These are phyloP conservation scores for Polyporus arcularius DNA, from an alignment of 768 basidiomycete species.

Conservation along the genomic window DNA sequence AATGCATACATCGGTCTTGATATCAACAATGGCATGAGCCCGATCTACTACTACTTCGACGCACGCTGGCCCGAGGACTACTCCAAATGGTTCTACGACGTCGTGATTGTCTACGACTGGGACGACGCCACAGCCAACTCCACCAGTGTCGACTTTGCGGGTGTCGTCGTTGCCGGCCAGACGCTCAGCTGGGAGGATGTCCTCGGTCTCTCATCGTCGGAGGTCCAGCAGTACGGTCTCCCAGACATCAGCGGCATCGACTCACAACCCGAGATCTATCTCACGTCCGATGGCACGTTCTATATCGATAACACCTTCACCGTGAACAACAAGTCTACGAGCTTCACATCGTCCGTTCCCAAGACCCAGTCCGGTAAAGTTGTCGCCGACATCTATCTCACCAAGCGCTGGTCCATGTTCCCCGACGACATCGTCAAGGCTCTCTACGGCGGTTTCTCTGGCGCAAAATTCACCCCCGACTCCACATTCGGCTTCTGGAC, in stretches of 20 bases:
- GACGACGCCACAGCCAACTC: not conserved
- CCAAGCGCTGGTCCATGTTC: conserved; percentile 7
- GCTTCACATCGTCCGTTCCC: conserved; percentile 1
- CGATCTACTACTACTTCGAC: conserved; percentile 14
- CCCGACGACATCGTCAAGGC: conserved; percentile 10
- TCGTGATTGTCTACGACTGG: conserved; percentile 16
- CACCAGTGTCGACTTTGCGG: conserved; percentile 9
- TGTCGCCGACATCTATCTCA: conserved; percentile 4
- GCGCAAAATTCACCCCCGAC: conserved; percentile 5
- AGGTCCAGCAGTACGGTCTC: conserved; percentile 6
- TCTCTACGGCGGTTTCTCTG: conserved; percentile 9
- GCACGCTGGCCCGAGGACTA: conserved; percentile 2
- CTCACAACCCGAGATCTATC: conserved; percentile 2
- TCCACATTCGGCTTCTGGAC: conserved; percentile 13
- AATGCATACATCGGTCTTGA: conserved; percentile 8
- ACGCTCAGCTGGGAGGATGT: conserved; percentile 13
- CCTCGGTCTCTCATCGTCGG: conserved; percentile 4
- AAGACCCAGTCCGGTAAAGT: conserved; percentile 1
- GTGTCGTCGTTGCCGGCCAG: conserved; percentile 8
- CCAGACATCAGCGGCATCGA: conserved; percentile 12
- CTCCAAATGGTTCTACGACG: conserved; percentile 17
- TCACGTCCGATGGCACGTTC: conserved; percentile 10
- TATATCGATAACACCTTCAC: conserved; percentile 7
- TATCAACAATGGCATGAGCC: conserved; percentile 13
- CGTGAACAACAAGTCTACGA: not conserved